Evolutionary conservation across 768 basidiomycete genomes (phyloP), one percentile per base, ranked within the genome.

Genomic region (Agaricus sinodeliciosus): DNA sequence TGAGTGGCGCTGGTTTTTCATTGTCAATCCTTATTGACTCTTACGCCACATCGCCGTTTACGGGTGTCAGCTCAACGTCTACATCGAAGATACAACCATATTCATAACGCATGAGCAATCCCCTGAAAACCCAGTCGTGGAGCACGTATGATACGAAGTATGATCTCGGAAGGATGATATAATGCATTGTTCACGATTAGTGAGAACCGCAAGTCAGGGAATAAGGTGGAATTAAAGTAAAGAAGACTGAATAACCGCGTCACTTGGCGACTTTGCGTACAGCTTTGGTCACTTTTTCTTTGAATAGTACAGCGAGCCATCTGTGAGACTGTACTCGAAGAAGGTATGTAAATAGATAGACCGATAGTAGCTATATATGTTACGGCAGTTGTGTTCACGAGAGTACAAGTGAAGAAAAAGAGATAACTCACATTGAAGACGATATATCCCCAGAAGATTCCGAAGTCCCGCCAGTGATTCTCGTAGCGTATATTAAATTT

Each of bases 401-500:
- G 7, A 39, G 37, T 12, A 39, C 12, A 6, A 49, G 31, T 18
- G 49, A 9, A 43, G 16, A 7, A 5, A 47, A 40, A 36, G 22
- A 28, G 27, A n/a, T 48, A 12, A 55, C 68, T 55, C 55, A 79
- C 74, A 55, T 80, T 79, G 59, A 77, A 71, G 1, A 63, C 57
- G 48, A 76, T 72, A 55, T 74, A 81, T 0, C 62, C 77, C 56
- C 72, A 72, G 57, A 83, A 60, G 28, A 84, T 61, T 0, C 79
- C 79, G 49, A 76, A 71, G 59, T 82, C 65, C 31, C 79, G 64
- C 79, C 80, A 82, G 42, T 73, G 71, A 44, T 68, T 59, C 25
- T 67, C 66, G 42, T 84, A 90, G 43, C 63, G 72, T 28, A 89
- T 84, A 58, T 82, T 84, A 67, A 90, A 86, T 56, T 59, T 69